Conservation (phyloP, 495 filamentous ascomycete genomes). For the Penicillium subrubescens region DNA sequence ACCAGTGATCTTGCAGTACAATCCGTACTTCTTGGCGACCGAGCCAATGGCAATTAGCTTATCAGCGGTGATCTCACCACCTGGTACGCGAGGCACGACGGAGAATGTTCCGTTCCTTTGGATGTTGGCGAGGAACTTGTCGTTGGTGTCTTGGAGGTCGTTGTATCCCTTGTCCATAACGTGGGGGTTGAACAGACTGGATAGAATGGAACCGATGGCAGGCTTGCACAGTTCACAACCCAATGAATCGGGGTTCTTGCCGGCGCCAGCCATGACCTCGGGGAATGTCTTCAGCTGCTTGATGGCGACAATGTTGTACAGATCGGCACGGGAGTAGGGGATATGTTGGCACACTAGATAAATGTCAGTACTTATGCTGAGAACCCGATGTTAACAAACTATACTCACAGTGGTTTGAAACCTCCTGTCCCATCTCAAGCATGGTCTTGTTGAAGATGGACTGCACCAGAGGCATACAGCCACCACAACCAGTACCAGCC, state of each 20-base stretch:
- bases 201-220: constrained; percentile 79
- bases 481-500: constrained; percentile 91
- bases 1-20: constrained; percentile 96
- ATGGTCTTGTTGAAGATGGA: constrained; percentile 94
- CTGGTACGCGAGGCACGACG: constrained; percentile 83
- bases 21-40: constrained; percentile 83
- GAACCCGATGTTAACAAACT: neutral
- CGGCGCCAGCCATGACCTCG: constrained; percentile 82
- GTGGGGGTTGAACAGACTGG: constrained; percentile 83
- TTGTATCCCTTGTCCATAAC: constrained; percentile 75
- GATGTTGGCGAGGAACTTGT: constrained; percentile 90
- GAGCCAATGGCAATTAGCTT: constrained; percentile 86
- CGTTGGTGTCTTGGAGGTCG: constrained; percentile 92
- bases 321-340: constrained; percentile 80
- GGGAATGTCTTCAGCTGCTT: constrained; percentile 75
- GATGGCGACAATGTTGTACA: constrained; percentile 87
- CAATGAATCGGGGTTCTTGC: constrained; percentile 71
- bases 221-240: constrained; percentile 95
- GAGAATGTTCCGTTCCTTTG: constrained; percentile 93
- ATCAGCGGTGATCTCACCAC: constrained; percentile 89
- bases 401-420: constrained; percentile 72
- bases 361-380: constrained; percentile 13
- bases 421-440: constrained; percentile 85
- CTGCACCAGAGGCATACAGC: constrained; percentile 90
- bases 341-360: constrained; percentile 77